Conservation (phyloP, 2,329 filamentous ascomycete species). For the Fusarium succisae region DNA sequence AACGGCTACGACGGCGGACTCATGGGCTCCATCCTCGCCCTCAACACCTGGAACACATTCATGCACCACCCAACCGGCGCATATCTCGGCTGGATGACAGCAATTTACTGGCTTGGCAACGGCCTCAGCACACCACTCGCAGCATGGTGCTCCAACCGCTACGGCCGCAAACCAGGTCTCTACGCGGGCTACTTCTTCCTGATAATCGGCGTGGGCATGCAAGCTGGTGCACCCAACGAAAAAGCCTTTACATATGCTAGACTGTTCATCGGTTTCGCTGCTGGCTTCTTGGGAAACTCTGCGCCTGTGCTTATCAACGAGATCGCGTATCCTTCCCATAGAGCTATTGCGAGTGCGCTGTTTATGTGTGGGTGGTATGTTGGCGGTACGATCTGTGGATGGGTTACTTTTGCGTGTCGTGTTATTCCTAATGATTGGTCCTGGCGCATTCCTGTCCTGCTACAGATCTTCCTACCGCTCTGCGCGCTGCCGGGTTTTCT, state of each 20-base stretch:
- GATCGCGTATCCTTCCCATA: constrained; percentile 6
- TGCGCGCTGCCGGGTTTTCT: background rate
- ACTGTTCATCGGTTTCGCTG: background rate
- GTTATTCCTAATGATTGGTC: background rate
- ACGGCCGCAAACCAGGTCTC: background rate
- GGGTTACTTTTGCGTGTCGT: background rate
- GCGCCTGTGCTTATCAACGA: background rate
- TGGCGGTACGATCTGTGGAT: background rate
- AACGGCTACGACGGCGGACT: constrained; percentile 15
- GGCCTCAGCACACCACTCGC: constrained; percentile 30
- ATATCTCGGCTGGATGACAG: constrained; percentile 38
- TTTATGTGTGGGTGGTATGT: constrained; percentile 2
- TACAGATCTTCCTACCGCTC: background rate
- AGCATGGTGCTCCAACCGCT: constrained; percentile 12
- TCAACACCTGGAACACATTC: constrained; percentile 34
- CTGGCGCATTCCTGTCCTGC: background rate
- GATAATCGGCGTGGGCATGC: background rate
- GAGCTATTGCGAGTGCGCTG: background rate
- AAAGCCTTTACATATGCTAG: background rate
- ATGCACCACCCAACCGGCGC: constrained; percentile 30
- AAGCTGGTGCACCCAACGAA: background rate
- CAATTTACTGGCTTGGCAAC: constrained; percentile 40
- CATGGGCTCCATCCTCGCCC: constrained; percentile 25
- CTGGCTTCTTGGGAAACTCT: background rate
- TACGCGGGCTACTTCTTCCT: constrained; percentile 2